Evolutionary conservation across 345 rosid genomes (phyloP), one percentile per base, ranked within the genome.

Genomic region (Eucalyptus shirleyi): DNA sequence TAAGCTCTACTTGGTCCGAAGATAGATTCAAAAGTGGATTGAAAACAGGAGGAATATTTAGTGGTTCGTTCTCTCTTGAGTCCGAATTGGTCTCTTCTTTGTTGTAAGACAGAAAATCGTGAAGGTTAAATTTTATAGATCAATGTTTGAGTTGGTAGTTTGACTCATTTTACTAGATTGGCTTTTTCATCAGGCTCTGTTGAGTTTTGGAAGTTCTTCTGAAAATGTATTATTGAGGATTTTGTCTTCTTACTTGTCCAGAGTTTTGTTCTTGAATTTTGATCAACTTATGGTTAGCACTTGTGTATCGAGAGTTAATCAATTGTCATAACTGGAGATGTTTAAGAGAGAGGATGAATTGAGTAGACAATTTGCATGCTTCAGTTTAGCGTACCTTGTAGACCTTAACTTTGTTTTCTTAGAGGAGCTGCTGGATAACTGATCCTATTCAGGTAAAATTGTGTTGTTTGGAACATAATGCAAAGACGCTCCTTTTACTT

Each of bases 1-100:
- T 13, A 97, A 95, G 92, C 95, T 96, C 40, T 96, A 96, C 89
- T 94, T 97, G 86, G 98, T 94, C 83, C 94, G 92, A n/a, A 90
- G 86, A 65, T 92, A 92, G 91, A 88, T 88, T 77, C 85, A 77
- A 40, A 23, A 21, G 85, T 1, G 2, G 85, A 77, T 40, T 40
- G 85, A 77, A 23, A 77, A 77, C 47, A 40, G 85, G 85, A 77
- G 13, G 44, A 40, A 21, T 77, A 21, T 77, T 12, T 77, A 21
- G 16, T 21, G 30, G 47, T 23, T 77, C 6, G 30, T 37, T 21
- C 85, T 77, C 85, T 77, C 53, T 89, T 15, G 88, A 87, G 34
- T 40, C 47, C 2, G 30, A 77, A 77, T 77, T 0, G 3, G 47
- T 77, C 47, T 77, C 85, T 40, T 77, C 0, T 77, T 40, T 21